Percentiles rank a stretch among this genome's conserved stretches.
Evolutionary conservation across 176 grass and related monocot genomes (phyloP).

Genomic region (Alopecurus myosuroides): DNA sequence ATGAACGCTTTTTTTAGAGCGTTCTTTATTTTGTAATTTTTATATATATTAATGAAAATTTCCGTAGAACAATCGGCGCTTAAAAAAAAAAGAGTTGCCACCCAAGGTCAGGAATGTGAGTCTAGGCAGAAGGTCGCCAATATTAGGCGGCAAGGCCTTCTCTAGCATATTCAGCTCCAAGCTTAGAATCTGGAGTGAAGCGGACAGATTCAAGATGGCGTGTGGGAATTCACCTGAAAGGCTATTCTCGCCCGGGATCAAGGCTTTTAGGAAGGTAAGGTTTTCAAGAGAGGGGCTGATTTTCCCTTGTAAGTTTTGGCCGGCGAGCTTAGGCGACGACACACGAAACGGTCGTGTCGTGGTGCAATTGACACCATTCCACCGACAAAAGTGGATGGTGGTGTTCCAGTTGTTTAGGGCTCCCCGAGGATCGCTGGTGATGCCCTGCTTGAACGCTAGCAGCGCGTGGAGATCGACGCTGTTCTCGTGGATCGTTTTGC

Average conservation of each 20-base stretch:
- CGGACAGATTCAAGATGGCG: not conserved
- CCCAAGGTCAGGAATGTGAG: not conserved
- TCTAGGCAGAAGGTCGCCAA: slow-evolving; percentile 14
- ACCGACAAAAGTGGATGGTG: not conserved
- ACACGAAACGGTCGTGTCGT: not conserved
- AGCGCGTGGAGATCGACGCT: not conserved
- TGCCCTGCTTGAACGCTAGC: not conserved
- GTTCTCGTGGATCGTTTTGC: not conserved
- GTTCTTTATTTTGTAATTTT: too few relatives aligned
- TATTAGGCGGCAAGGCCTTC: not conserved
- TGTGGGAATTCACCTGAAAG: not conserved
- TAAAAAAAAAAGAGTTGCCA: not conserved
- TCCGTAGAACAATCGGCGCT: too few relatives aligned
- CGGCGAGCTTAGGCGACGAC: fast-evolving
- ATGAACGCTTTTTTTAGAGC: too few relatives aligned
- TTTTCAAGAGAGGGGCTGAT: not conserved
- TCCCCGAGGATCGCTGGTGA: not conserved
- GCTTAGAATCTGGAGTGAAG: not conserved
- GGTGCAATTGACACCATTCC: not conserved
- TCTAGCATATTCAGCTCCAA: not conserved
- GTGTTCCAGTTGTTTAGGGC: not conserved
- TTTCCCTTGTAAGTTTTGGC: not conserved
- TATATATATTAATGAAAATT: too few relatives aligned
- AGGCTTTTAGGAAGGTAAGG: not conserved
- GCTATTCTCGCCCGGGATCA: not conserved